phyloP scores from a whole-genome alignment of 345 rosid species.

The Populus euphratica region DNA sequence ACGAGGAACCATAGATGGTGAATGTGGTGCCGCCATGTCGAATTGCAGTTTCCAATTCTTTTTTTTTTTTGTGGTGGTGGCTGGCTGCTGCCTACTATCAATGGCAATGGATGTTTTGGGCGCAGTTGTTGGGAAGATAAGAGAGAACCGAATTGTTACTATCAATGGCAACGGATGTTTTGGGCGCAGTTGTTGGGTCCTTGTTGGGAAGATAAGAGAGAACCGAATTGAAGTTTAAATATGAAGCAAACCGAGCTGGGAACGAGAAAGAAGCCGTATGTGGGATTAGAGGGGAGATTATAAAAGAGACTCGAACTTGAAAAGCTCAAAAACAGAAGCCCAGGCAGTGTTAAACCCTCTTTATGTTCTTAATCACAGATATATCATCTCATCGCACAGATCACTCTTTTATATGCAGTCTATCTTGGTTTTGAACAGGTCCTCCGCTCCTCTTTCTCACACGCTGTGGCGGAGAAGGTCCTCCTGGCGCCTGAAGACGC shows the following conservation, averaged over 20 bases:
- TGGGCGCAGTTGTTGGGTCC: not conserved
- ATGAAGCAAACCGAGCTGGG: not conserved
- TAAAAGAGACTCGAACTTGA: not conserved
- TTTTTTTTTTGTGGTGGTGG: fast-evolving
- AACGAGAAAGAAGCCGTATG: not conserved
- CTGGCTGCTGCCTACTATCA: not conserved
- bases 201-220: not conserved
- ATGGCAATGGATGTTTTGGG: not conserved
- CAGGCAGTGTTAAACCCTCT: not conserved
- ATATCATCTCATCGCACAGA: not conserved
- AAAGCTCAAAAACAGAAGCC: too few species aligned
- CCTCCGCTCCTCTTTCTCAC: not conserved
- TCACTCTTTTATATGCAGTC: not conserved
- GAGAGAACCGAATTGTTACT: not conserved
- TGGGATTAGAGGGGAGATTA: not conserved
- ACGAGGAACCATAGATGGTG: slow-evolving; percentile 17
- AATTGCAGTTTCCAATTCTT: not conserved
- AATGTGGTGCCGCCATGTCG: not conserved
- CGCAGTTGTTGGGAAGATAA: not conserved
- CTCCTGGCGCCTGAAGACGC: not conserved
- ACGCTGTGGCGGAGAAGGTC: not conserved
- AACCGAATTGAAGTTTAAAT: not conserved
- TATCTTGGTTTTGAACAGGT: not conserved
- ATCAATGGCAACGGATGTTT: too few species aligned
- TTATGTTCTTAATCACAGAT: not conserved